phyloP scores from a whole-genome alignment of 1,284 basidiomycete species.

The Leccinum solheimii region DNA sequence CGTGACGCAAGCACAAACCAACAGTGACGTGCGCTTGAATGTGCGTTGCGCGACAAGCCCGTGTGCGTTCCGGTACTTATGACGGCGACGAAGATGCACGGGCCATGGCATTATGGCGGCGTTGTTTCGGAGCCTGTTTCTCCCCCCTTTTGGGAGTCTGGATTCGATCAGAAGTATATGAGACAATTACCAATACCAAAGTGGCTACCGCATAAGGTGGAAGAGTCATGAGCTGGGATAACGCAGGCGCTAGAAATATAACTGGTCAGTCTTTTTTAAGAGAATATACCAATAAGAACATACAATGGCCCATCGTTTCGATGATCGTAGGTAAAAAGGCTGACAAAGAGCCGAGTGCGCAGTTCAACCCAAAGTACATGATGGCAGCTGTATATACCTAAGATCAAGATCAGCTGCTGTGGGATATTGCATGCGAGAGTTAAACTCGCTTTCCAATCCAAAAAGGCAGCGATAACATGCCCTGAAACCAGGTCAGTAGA shows the following conservation, averaged over 20 bases:
- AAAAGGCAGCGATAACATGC: conserved; percentile 64
- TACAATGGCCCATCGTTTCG: conserved; percentile 64
- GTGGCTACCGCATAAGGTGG: conserved; percentile 80
- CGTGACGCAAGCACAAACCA: background rate
- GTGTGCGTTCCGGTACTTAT: background rate
- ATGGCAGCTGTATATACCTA: conserved; percentile 64
- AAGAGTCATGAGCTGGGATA: conserved; percentile 74
- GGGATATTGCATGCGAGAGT: background rate
- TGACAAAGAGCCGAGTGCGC: conserved; percentile 74
- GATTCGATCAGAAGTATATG: conserved; percentile 67
- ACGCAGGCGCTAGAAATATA: conserved; percentile 43
- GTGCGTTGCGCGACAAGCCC: background rate
- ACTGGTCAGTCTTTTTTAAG: background rate
- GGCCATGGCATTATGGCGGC: background rate
- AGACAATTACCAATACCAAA: conserved; percentile 60
- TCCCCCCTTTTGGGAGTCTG: conserved; percentile 39
- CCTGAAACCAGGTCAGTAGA: conserved; percentile 35
- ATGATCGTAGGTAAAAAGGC: conserved; percentile 88
- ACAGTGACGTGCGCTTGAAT: background rate
- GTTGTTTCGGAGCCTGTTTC: conserved; percentile 1
- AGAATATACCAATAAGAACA: conserved; percentile 11
- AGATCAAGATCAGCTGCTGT: conserved; percentile 6
- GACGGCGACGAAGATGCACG: background rate
- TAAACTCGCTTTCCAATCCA: conserved; percentile 65
- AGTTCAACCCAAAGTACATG: conserved; percentile 78